Evolutionary conservation across 352 stramenopile species (phyloP).

Genomic region (Thalassiosira hispida): DNA sequence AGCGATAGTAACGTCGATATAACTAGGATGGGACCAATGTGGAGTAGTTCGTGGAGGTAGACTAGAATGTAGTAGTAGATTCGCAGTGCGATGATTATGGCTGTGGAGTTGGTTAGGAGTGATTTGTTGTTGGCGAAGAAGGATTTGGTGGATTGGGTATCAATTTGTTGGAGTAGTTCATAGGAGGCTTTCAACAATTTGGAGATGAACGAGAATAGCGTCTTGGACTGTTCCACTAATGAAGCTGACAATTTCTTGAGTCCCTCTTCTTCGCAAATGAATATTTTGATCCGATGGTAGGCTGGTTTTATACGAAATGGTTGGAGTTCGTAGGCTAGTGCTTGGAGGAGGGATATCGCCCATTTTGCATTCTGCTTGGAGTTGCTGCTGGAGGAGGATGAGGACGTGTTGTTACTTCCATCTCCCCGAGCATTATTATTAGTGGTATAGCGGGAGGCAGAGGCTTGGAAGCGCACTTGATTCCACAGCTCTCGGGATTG

Average conservation of each 20-base stretch:
- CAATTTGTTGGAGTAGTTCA: not conserved
- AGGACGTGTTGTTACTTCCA: not conserved
- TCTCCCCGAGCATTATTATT: not conserved
- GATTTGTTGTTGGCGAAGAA: not conserved
- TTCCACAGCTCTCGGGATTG: slow-evolving; percentile 53
- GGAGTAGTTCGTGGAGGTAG: slow-evolving; percentile 41
- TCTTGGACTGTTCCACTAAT: not conserved
- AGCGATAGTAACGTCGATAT: slow-evolving; percentile 58
- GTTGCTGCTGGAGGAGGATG: slow-evolving; percentile 13
- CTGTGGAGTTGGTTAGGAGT: not conserved
- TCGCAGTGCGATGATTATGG: slow-evolving; percentile 5
- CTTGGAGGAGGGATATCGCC: slow-evolving; percentile 27
- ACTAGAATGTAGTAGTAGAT: slow-evolving; percentile 25
- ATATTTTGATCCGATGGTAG: not conserved
- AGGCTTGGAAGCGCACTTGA: slow-evolving; percentile 33
- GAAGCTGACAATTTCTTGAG: slow-evolving; percentile 16
- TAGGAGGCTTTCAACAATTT: not conserved
- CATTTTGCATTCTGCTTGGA: not conserved
- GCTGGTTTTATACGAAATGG: slow-evolving; percentile 58
- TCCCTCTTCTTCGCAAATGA: slow-evolving; percentile 28
- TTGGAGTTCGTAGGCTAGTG: slow-evolving; percentile 79
- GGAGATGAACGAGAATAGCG: not conserved
- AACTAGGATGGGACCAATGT: slow-evolving; percentile 69
- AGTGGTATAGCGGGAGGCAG: not conserved
- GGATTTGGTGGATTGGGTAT: slow-evolving; percentile 6